Percentiles rank a stretch among this genome's conserved stretches.
Evolutionary conservation across 441 rosid species (phyloP).

Genomic region (Dalechampia spathulata): DNA sequence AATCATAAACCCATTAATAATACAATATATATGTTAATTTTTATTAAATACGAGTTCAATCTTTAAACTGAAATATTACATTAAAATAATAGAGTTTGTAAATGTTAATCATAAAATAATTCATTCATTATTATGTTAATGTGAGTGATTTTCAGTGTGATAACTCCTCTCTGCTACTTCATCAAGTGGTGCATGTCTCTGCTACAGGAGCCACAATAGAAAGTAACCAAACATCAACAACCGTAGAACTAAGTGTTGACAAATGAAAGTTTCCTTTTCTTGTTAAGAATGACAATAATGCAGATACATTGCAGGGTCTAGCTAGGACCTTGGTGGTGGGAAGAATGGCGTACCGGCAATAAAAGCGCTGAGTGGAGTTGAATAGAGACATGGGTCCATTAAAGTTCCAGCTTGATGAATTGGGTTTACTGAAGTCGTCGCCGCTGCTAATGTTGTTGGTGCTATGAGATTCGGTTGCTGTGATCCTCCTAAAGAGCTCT

Average conservation of each 20-base stretch:
- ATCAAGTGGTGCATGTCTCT: conserved; percentile 10
- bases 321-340: conserved; percentile 66
- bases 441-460: conserved; percentile 22
- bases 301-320: neutral
- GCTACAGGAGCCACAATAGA: neutral
- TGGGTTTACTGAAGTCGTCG: conserved; percentile 10
- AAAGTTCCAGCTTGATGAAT: conserved; percentile 20
- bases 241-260: conserved; percentile 3
- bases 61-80: too few relatives aligned
- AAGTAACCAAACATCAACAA: conserved; percentile 4
- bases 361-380: conserved; percentile 69
- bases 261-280: neutral
- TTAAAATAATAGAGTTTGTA: too few relatives aligned
- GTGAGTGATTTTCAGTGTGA: too few relatives aligned
- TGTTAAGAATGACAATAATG: conserved; percentile 1
- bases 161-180: too few relatives aligned
- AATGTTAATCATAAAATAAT: too few relatives aligned
- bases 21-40: too few relatives aligned
- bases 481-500: conserved; percentile 32
- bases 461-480: conserved; percentile 43
- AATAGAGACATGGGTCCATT: conserved; percentile 58
- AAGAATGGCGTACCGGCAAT: conserved; percentile 88
- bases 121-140: too few relatives aligned
- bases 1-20: too few relatives aligned
- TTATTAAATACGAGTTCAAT: too few relatives aligned